Conservation (phyloP, 2,329 filamentous ascomycete species). For the Zarea fungicola region DNA sequence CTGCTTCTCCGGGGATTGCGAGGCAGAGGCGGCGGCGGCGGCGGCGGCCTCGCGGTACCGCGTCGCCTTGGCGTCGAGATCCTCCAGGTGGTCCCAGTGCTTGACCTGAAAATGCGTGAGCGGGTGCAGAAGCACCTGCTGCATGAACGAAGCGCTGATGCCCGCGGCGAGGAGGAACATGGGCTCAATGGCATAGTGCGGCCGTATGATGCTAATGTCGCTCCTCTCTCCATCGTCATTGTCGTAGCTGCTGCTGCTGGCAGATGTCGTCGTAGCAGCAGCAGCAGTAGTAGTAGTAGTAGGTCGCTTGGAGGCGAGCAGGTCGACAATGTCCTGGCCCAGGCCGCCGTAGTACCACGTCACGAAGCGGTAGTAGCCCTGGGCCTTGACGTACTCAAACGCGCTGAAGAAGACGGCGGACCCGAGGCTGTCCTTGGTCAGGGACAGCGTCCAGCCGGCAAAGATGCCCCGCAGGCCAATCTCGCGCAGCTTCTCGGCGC, state of each 20-base stretch:
- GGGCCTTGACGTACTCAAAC: slow-evolving; percentile 72
- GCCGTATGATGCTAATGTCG: slow-evolving; percentile 51
- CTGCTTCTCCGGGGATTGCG: slow-evolving; percentile 30
- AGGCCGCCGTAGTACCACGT: slow-evolving; percentile 63
- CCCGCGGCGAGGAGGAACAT: slow-evolving; percentile 66
- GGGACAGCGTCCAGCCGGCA: slow-evolving; percentile 64
- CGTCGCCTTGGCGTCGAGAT: slow-evolving; percentile 58
- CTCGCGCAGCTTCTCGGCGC: slow-evolving; percentile 56
- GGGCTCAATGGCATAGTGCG: slow-evolving; percentile 72
- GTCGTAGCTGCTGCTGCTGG: no score
- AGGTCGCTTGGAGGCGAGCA: slow-evolving; percentile 44
- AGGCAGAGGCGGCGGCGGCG: no score
- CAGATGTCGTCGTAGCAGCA: no score
- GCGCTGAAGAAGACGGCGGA: slow-evolving; percentile 68
- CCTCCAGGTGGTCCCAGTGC: slow-evolving; percentile 68
- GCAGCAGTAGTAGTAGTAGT: slow-evolving; percentile 1
- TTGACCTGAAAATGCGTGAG: slow-evolving; percentile 65
- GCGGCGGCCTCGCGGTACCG: slow-evolving; percentile 34
- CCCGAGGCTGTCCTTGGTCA: slow-evolving; percentile 65
- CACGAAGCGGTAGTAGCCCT: slow-evolving; percentile 65
- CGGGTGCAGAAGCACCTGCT: slow-evolving; percentile 67
- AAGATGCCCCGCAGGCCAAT: slow-evolving; percentile 70
- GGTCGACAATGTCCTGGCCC: slow-evolving; percentile 45
- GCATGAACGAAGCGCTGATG: slow-evolving; percentile 60
- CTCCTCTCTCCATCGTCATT: slow-evolving; percentile 20